These are phyloP conservation scores for Termitomyces sp. DNA, from an alignment of 768 basidiomycete species.

Conservation along the genomic window DNA sequence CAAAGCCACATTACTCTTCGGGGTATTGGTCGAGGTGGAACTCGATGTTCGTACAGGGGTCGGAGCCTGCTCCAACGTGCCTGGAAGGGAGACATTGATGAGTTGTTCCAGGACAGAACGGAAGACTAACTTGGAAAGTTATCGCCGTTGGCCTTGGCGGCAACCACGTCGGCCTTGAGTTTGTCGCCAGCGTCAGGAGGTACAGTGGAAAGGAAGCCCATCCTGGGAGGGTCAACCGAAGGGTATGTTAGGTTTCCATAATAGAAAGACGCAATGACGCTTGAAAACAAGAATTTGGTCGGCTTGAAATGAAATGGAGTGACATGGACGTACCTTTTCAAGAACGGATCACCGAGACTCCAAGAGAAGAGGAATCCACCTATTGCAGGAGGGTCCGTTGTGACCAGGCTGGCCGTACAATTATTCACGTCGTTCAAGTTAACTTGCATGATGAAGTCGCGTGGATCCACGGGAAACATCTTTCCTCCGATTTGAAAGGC, in stretches of 20 bases:
- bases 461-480: constrained; percentile 69
- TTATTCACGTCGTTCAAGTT: constrained; percentile 28
- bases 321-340: constrained; percentile 54
- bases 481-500: constrained; percentile 65
- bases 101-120: background rate
- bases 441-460: constrained; percentile 55
- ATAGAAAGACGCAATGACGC: constrained; percentile 63
- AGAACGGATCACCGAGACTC: constrained; percentile 73
- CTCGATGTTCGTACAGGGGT: constrained; percentile 28
- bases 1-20: background rate
- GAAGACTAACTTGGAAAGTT: constrained; percentile 30
- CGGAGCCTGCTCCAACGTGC: constrained; percentile 29
- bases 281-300: constrained; percentile 18
- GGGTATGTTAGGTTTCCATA: constrained; percentile 70
- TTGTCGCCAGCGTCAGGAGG: constrained; percentile 44
- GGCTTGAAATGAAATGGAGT: background rate
- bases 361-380: constrained; percentile 68
- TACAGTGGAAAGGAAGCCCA: constrained; percentile 71
- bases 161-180: constrained; percentile 23
- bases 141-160: constrained; percentile 24
- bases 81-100: background rate
- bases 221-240: constrained; percentile 59
- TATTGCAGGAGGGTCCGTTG: constrained; percentile 56
- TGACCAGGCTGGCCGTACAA: constrained; percentile 52
- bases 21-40: constrained; percentile 4